A percentile compares a stretch with the other conserved stretches of the same genome.
Conservation (phyloP, 331 rosid species). For the Malus hybrid region DNA sequence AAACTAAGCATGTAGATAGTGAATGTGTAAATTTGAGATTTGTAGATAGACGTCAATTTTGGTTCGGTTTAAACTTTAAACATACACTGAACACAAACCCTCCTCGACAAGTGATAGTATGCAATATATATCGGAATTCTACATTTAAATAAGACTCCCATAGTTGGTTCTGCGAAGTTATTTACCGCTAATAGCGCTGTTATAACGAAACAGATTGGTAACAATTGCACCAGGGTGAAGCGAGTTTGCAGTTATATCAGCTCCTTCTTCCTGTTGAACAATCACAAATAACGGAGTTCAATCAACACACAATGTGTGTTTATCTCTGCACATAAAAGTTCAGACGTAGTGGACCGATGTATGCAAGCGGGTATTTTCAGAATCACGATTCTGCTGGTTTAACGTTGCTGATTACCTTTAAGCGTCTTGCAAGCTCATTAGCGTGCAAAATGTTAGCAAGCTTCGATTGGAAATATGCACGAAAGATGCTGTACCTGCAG, state of each 20-base stretch:
- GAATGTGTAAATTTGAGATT: no score
- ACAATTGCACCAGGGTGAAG: conserved; percentile 80
- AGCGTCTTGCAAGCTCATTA: conserved; percentile 35
- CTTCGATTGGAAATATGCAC: conserved; percentile 50
- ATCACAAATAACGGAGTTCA: background rate
- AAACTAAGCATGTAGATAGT: background rate
- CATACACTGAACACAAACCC: no score
- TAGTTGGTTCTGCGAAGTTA: background rate
- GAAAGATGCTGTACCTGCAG: conserved; percentile 32
- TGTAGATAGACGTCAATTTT: no score
- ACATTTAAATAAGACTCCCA: no score
- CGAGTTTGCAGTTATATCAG: conserved; percentile 70
- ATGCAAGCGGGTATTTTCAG: no score
- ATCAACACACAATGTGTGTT: no score
- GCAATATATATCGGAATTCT: no score
- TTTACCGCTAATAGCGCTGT: conserved; percentile 39
- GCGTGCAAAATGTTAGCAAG: conserved; percentile 49
- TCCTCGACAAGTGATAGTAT: no score
- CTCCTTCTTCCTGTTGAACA: conserved; percentile 62
- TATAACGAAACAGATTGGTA: conserved; percentile 75
- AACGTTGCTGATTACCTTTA: conserved; percentile 14
- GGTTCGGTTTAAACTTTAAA: no score
- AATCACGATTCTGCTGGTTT: no score
- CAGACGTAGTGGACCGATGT: no score
- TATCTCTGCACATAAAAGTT: no score